Conservation (phyloP, 176 grass and related monocot species). For the Juncus inflexus region DNA sequence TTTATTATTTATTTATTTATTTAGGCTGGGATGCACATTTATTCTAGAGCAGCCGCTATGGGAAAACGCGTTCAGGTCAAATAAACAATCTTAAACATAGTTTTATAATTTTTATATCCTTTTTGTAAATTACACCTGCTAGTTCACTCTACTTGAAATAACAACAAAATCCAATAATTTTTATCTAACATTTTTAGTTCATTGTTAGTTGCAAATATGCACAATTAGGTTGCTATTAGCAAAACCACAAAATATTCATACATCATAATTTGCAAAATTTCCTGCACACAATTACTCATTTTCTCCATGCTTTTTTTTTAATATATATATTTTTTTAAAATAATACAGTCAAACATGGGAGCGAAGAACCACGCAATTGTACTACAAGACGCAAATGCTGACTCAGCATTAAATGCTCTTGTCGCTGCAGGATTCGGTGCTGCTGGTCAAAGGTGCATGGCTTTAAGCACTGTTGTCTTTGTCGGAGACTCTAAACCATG, state of each 20-base stretch:
- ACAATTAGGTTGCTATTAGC: too few species aligned
- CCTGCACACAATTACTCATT: too few species aligned
- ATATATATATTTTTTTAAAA: too few species aligned
- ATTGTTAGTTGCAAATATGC: too few species aligned
- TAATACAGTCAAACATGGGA: constrained; percentile 99
- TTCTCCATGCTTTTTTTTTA: too few species aligned
- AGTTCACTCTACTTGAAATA: too few species aligned
- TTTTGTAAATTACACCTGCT: background rate
- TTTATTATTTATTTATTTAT: background rate
- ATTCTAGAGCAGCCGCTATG: constrained; percentile 76
- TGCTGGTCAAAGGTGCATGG: constrained; percentile 98
- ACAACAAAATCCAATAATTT: too few species aligned
- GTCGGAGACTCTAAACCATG: constrained; percentile 91
- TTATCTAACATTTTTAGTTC: too few species aligned
- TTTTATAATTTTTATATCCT: background rate
- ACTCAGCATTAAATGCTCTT: constrained; percentile 83
- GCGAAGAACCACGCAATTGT: constrained; percentile 97
- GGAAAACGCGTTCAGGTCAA: constrained; percentile 96
- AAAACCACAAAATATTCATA: too few species aligned
- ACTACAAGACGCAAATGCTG: constrained; percentile 80
- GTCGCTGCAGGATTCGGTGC: constrained; percentile 97
- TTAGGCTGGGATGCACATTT: constrained; percentile 99
- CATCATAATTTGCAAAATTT: too few species aligned
- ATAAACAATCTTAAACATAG: background rate
- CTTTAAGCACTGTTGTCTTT: constrained; percentile 93